Evolutionary conservation across 2,329 filamentous ascomycete species (phyloP).

Genomic region (Trichoderma sp.): DNA sequence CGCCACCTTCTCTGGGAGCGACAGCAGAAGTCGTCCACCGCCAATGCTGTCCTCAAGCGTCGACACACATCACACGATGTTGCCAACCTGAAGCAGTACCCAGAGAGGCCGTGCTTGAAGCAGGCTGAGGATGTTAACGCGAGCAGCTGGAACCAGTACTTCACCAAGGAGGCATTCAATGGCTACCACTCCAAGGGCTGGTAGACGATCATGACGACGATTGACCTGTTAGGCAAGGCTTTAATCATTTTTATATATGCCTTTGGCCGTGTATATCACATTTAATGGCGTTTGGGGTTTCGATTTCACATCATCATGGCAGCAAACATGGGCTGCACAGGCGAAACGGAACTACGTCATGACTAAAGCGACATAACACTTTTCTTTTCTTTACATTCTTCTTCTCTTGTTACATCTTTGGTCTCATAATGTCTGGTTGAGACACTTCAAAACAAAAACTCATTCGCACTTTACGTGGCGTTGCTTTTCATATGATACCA

Average conservation of each 20-base stretch:
- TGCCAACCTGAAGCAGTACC: constrained; percentile 80
- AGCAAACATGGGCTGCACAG: constrained; percentile 12
- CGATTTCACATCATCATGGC: constrained; percentile 10
- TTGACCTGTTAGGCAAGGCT: constrained; percentile 12
- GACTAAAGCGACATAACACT: constrained; percentile 11
- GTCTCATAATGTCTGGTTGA: constrained; percentile 19
- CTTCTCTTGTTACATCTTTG: constrained; percentile 10
- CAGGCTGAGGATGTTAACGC: constrained; percentile 62
- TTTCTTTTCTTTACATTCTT: neutral
- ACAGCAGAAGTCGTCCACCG: constrained; percentile 87
- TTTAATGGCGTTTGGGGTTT: constrained; percentile 13
- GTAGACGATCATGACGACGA: constrained; percentile 26
- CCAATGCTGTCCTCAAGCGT: constrained; percentile 83
- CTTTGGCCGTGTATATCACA: constrained; percentile 15
- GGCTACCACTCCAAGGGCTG: constrained; percentile 45
- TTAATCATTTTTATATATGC: constrained; percentile 1
- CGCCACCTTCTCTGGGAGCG: constrained; percentile 93
- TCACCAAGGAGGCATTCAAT: constrained; percentile 68
- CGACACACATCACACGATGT: constrained; percentile 89
- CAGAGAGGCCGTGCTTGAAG: constrained; percentile 61
- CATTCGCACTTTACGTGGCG: constrained; percentile 19
- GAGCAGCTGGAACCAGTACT: constrained; percentile 81
- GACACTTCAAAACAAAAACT: constrained; percentile 4
- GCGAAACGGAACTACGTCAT: constrained; percentile 18
- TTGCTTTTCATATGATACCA: constrained; percentile 22